Base-by-base conservation (phyloP, 2,329 filamentous ascomycete genomes). In the Verticillium nonalfalfae region DNA sequence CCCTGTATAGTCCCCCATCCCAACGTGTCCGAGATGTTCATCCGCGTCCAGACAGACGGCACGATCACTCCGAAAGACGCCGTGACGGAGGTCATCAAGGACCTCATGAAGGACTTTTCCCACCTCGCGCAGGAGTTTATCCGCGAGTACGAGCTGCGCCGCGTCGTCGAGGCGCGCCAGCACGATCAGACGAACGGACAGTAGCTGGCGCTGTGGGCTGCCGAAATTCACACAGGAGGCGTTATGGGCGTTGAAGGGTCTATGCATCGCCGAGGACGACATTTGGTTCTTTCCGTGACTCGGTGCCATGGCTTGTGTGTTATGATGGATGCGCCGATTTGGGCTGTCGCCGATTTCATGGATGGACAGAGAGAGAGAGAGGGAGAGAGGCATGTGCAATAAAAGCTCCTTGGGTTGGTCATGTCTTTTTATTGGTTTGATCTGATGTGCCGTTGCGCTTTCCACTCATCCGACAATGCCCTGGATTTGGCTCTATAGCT, bases 41-140 rank as follows among this genome's bases (percentile, higher is more conserved):
- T 99, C 63, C 91, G 95, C 61, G 85, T 99, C 62, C 93, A 97
- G 77, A 99, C 95, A 4, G 92, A 98, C 72, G 95, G 95, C 63
- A 85, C 85, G 31, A 84, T 97, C 65, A 90, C 90, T 1, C 93
- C 95, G n/a, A 93, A 93, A 68, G 91, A 97, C 68, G 93, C 93
- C 1, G 82, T 99, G 50, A 81, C 95, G 60, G 84, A 88, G 59
- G 88, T 90, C 52, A 96, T 91, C 78, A 87, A 90, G 74, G 89
- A 93, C 67, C 82, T 97, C 56, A 90, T 99, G 65, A 84, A 87
- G 62, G 89, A 96, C 66, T 85, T 97, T 60, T 89, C 89, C 61
- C 88, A 87, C 66, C 80, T 99, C 62, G 90, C 90, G 65, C 87
- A 91, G 66, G 91, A 96, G 72, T 97, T 98, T 74, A 96, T 91